Evolutionary conservation across 768 basidiomycete genomes (phyloP).

Genomic region (Suillus subalutaceus): DNA sequence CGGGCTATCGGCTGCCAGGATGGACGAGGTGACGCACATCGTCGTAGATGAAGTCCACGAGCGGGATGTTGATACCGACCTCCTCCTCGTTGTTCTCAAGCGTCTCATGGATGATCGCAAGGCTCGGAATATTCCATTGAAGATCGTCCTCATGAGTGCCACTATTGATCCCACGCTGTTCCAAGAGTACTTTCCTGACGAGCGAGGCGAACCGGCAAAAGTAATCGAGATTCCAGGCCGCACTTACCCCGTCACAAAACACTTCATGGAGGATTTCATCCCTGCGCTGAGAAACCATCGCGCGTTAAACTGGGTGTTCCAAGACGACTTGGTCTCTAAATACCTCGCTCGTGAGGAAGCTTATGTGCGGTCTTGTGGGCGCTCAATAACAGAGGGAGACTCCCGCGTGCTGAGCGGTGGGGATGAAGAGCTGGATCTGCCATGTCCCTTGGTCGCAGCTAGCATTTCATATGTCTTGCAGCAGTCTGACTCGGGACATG

Average conservation of each 20-base stretch:
- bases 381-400: constrained; percentile 32
- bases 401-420: constrained; percentile 11
- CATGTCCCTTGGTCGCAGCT: constrained; percentile 78
- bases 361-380: constrained; percentile 18
- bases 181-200: constrained; percentile 81
- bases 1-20: constrained; percentile 33
- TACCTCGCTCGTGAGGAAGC: constrained; percentile 68
- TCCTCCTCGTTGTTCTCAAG: constrained; percentile 88
- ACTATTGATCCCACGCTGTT: constrained; percentile 92
- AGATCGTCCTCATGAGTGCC: constrained; percentile 93
- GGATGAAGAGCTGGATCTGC: constrained; percentile 72
- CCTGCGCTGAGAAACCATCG: constrained; percentile 46
- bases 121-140: constrained; percentile 69
- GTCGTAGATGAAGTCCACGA: constrained; percentile 97
- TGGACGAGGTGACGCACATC: constrained; percentile 87
- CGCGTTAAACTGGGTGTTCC: constrained; percentile 62
- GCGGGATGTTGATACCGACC: constrained; percentile 90
- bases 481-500: constrained; percentile 78
- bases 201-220: constrained; percentile 58
- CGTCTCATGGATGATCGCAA: constrained; percentile 76
- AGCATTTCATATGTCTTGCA: constrained; percentile 78
- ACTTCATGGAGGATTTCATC: constrained; percentile 81
- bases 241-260: constrained; percentile 83
- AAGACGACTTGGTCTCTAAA: constrained; percentile 67
- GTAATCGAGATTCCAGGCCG: constrained; percentile 89